Evolutionary conservation across 805 yeast species (phyloP), one percentile per base, ranked within the genome.

Genomic region (Ogataea sp.): DNA sequence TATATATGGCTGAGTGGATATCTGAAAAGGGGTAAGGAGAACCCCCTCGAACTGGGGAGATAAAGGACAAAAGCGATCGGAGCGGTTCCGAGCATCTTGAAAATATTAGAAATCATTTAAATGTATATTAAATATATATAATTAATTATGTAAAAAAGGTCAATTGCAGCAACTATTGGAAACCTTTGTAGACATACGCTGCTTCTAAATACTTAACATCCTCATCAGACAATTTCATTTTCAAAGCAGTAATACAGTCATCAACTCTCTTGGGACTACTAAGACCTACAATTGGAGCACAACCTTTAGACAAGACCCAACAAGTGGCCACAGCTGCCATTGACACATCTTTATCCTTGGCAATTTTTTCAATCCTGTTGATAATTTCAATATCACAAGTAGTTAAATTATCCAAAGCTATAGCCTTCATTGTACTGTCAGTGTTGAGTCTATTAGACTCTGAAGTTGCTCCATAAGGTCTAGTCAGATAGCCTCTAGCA

Each of bases 311-410:
- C 1, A 75, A 27, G 0, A 65, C 66, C 80, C 80, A 79, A 3
- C 80, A 75, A 7, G 67, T 61, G 3, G 81, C 62, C 16, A 78
- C 55, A n/a, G 58, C 59, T 2, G 82, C 75, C 83, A 79, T 77
- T 2, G 73, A 51, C 13, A 68, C 71, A 8, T 51, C 59, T 35
- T 61, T 55, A 45, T 71, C 67, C 40, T 64, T 60, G 3, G 85
- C 68, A 6, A 80, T 25, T 47, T 70, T 64, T 48, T 77, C 82
- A n/a, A 79, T 77, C 36, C 84, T 59, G 13, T 53, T 46, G 34
- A 76, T 58, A 36, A 73, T 68, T 25, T 51, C 55, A 17, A 42
- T 42, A 34, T 68, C 68, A 6, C 42, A 43, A 18, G 42, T 55
- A 16, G 43, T 31, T 20, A 53, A 43, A n/a, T 39, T 40, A 6